Evolutionary conservation across 768 basidiomycete species (phyloP).

Genomic region (Coprinellus micaceus): DNA sequence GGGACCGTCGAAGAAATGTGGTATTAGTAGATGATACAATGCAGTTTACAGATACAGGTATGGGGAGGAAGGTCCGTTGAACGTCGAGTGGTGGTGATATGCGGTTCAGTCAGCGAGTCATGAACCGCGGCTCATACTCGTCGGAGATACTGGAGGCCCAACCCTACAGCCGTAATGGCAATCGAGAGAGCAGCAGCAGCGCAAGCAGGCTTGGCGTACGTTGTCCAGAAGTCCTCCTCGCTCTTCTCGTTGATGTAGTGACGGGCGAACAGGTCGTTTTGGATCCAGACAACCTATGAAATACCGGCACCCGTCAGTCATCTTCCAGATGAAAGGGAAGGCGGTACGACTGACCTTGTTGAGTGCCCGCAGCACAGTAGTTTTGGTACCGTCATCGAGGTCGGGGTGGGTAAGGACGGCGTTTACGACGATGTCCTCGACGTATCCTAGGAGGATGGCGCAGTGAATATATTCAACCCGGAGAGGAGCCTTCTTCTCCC

Average conservation of each 20-base stretch:
- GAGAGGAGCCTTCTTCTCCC: constrained; percentile 26
- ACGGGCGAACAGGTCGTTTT: constrained; percentile 45
- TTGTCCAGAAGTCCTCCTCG: too few species aligned
- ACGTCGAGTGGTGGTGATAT: too few species aligned
- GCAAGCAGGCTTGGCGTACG: too few species aligned
- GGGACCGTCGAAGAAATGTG: too few species aligned
- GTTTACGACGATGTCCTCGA: constrained; percentile 42
- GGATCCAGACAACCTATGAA: constrained; percentile 44
- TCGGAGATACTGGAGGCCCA: too few species aligned
- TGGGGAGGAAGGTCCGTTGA: too few species aligned
- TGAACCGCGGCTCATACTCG: too few species aligned
- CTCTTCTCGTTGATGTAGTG: constrained; percentile 40
- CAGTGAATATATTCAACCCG: constrained; percentile 39
- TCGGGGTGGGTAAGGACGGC: constrained; percentile 39
- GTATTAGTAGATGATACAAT: too few species aligned
- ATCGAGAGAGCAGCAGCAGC: too few species aligned
- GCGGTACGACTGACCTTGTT: constrained; percentile 37
- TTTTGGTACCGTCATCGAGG: constrained; percentile 34
- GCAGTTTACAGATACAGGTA: too few species aligned
- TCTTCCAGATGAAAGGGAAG: background rate
- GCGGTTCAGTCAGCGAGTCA: too few species aligned
- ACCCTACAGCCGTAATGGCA: too few species aligned
- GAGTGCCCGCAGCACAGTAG: constrained; percentile 36
- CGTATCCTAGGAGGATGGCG: constrained; percentile 40
- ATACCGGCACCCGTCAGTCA: background rate